A percentile compares a stretch with the other conserved stretches of the same genome.
Conservation (phyloP, 805 yeast species). For the Lachancea waltii region DNA sequence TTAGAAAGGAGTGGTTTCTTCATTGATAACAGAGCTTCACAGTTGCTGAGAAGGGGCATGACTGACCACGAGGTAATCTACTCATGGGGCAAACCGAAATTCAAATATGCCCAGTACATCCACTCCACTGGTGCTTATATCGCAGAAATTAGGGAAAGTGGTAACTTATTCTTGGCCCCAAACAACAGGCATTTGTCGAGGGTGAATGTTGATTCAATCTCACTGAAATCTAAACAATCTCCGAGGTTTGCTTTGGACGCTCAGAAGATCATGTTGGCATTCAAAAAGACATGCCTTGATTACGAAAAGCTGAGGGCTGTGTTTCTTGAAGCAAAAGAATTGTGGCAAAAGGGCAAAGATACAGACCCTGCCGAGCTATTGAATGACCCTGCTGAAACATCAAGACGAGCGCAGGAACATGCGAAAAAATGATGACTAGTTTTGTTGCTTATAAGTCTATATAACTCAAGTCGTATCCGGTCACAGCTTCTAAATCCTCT, state of each 20-base stretch:
- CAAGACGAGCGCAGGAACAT: background rate
- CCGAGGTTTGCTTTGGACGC: slow-evolving; percentile 48
- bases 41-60: slow-evolving; percentile 45
- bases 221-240: slow-evolving; percentile 28
- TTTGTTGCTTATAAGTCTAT: background rate
- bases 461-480: background rate
- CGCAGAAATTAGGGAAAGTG: slow-evolving; percentile 76
- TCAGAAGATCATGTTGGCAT: slow-evolving; percentile 65
- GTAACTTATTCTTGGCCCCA: slow-evolving; percentile 77
- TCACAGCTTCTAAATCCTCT: slow-evolving; percentile 46
- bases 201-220: slow-evolving; percentile 43
- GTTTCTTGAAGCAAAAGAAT: slow-evolving; percentile 52
- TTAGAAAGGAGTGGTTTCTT: slow-evolving; percentile 67
- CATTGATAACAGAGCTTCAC: slow-evolving; percentile 72
- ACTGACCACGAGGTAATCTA: slow-evolving; percentile 60
- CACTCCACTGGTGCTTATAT: slow-evolving; percentile 86
- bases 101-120: slow-evolving; percentile 80
- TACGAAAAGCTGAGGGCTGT: slow-evolving; percentile 42
- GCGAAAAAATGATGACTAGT: background rate
- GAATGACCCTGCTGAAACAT: background rate
- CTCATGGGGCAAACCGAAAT: slow-evolving; percentile 87
- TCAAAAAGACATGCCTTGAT: slow-evolving; percentile 55
- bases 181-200: slow-evolving; percentile 79
- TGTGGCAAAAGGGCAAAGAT: slow-evolving; percentile 36
- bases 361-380: slow-evolving; percentile 20